phyloP scores from a whole-genome alignment of 2,329 filamentous ascomycete species.

The Ustilaginoidea virens region DNA sequence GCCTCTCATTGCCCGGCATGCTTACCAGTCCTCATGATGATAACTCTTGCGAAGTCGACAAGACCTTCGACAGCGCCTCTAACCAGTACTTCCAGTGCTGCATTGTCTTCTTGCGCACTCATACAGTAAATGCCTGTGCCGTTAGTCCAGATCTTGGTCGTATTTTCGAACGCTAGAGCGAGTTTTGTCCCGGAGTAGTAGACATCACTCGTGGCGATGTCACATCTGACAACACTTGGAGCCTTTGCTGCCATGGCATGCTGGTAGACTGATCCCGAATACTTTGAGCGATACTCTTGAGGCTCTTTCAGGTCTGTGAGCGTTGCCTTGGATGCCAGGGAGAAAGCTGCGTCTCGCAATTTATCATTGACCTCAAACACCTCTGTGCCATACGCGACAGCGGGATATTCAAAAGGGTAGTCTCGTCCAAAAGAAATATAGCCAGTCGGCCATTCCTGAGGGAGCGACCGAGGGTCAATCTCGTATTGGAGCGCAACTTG shows the following conservation, averaged over 20 bases:
- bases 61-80: slow-evolving; percentile 39
- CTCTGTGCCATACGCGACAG: slow-evolving; percentile 49
- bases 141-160: slow-evolving; percentile 48
- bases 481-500: slow-evolving; percentile 67
- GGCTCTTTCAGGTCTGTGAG: slow-evolving; percentile 36
- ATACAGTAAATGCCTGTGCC: slow-evolving; percentile 53
- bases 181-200: slow-evolving; percentile 52
- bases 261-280: slow-evolving; percentile 23
- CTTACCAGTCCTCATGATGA: slow-evolving; percentile 48
- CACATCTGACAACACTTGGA: slow-evolving; percentile 47
- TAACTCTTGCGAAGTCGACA: slow-evolving; percentile 51
- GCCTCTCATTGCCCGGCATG: background rate
- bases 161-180: slow-evolving; percentile 48
- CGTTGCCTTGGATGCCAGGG: slow-evolving; percentile 32
- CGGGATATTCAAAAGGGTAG: slow-evolving; percentile 39
- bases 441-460: slow-evolving; percentile 47
- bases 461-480: slow-evolving; percentile 54
- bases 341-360: slow-evolving; percentile 36
- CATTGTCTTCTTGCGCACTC: slow-evolving; percentile 60
- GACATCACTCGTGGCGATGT: slow-evolving; percentile 55
- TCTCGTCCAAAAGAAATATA: slow-evolving; percentile 50
- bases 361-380: slow-evolving; percentile 50
- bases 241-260: slow-evolving; percentile 26
- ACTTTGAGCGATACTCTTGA: slow-evolving; percentile 37
- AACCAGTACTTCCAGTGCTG: slow-evolving; percentile 48